phyloP scores from a whole-genome alignment of 257 asterid genomes.

The Ilex asprella region DNA sequence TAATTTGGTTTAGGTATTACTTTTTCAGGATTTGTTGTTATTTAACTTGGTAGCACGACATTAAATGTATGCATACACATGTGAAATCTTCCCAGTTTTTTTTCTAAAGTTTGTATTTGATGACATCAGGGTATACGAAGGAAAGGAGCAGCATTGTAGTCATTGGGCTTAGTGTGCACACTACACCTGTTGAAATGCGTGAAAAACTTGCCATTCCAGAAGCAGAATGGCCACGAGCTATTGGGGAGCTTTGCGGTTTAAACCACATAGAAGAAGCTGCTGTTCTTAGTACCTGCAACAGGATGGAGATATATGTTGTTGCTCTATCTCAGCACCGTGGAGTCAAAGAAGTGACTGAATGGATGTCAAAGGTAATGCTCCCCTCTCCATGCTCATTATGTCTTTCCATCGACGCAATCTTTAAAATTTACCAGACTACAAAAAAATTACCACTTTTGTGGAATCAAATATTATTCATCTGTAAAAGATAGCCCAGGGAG shows the following conservation, averaged over 20 bases:
- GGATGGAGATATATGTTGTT: slow-evolving; percentile 89
- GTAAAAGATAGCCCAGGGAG: too few relatives aligned
- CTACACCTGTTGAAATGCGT: slow-evolving; percentile 85
- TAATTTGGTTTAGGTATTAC: background rate
- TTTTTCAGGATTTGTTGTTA: background rate
- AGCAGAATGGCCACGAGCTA: slow-evolving; percentile 94
- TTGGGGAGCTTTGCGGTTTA: slow-evolving; percentile 69
- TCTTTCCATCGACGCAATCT: too few relatives aligned
- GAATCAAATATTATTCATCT: too few relatives aligned
- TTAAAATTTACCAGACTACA: too few relatives aligned
- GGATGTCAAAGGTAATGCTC: slow-evolving; percentile 83
- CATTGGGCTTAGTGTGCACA: slow-evolving; percentile 79
- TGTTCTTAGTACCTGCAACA: slow-evolving; percentile 90
- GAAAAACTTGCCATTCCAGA: slow-evolving; percentile 94
- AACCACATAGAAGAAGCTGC: slow-evolving; percentile 98
- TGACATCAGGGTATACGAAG: slow-evolving; percentile 67
- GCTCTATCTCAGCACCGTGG: slow-evolving; percentile 96
- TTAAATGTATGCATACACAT: background rate
- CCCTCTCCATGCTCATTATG: too few relatives aligned
- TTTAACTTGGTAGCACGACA: too few relatives aligned
- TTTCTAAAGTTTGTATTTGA: background rate
- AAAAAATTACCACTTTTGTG: too few relatives aligned
- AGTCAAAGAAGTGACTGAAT: slow-evolving; percentile 90
- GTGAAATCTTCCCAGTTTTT: background rate
- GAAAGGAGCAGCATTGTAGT: slow-evolving; percentile 89